A percentile compares a stretch with the other conserved stretches of the same genome.
Evolutionary conservation across 192 early-diverging fungal genomes (phyloP).

Genomic region (Coemansia sp.): DNA sequence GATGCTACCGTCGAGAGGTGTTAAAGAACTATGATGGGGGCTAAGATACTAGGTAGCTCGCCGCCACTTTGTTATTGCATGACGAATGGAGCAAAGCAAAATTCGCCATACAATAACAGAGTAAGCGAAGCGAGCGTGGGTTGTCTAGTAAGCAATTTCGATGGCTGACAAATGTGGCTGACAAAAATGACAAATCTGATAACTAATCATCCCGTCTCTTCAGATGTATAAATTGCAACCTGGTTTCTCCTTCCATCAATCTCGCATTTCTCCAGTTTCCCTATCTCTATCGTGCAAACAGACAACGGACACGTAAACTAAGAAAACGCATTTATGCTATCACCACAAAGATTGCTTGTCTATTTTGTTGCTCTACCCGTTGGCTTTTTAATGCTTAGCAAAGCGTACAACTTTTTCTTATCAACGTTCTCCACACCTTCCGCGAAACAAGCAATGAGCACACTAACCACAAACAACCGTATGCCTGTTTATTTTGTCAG

Average conservation of each 20-base stretch:
- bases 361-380: constrained; percentile 6
- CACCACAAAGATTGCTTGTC: not conserved
- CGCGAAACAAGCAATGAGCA: constrained; percentile 2
- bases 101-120: too few relatives aligned
- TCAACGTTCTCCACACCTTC: not conserved
- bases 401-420: not conserved
- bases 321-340: not conserved
- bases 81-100: too few relatives aligned
- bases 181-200: not conserved
- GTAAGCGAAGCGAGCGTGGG: too few relatives aligned
- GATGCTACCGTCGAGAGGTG: too few relatives aligned
- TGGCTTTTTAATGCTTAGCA: constrained; percentile 1
- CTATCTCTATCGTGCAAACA: not conserved
- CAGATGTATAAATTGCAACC: too few relatives aligned
- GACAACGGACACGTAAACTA: not conserved
- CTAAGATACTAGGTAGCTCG: too few relatives aligned
- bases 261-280: too few relatives aligned
- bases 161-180: constrained; percentile 3
- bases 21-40: too few relatives aligned
- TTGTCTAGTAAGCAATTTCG: not conserved
- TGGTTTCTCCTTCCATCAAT: too few relatives aligned
- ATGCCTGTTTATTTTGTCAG: constrained; percentile 50
- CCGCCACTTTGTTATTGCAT: too few relatives aligned
- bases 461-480: not conserved
- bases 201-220: too few relatives aligned